Base-by-base conservation (phyloP, 768 basidiomycete genomes). In the Leucocoprinus leucothites region DNA sequence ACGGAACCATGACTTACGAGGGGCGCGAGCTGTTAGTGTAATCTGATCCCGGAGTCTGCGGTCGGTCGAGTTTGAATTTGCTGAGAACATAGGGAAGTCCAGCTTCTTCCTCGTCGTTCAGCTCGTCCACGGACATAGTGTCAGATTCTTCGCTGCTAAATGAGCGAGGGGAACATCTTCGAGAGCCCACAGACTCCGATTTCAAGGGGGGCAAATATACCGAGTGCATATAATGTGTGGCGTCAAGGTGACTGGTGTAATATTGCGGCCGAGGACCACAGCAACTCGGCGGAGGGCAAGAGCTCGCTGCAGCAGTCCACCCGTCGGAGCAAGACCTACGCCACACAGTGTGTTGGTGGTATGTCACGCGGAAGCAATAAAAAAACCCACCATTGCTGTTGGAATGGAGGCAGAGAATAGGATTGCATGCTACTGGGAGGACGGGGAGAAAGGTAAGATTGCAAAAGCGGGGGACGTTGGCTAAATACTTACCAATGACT, bases 71-170 rank as follows among this genome's bases (percentile, higher is more conserved):
- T 21, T 56, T 56, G 16, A 48, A 44, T 28, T 43, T 56, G 40
- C 26, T 49, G 14, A 56, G 47, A n/a, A 42, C 41, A 25, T 48
- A 19, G 11, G 54, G 54, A 18, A 56, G 48, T 11, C 54, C 54
- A 21, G 26, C 19, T 13, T n/a, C n/a, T n/a, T 28, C 45, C 7
- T 49, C 54, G 2, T 56, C 47, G 19, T 25, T 31, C 4, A n/a
- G 18, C 11, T 48, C 47, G 19, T 48, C 47, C 18, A 48, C 19
- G 21, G 40, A 42, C 25, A 48, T 47, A 3, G 26, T 19, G 9
- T 46, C 53, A 14, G 24, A 47, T 19, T 48, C 47, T 3, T 42
- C 41, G 16, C 48, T 43, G 18, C 18, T 21, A n/a, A 22, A 56
- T 9, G 28, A 35, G 9, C 16, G 47, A 19, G 54, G 41, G 3